Conservation (phyloP, 805 yeast genomes). For the Cyberlindnera suaveolens region DNA sequence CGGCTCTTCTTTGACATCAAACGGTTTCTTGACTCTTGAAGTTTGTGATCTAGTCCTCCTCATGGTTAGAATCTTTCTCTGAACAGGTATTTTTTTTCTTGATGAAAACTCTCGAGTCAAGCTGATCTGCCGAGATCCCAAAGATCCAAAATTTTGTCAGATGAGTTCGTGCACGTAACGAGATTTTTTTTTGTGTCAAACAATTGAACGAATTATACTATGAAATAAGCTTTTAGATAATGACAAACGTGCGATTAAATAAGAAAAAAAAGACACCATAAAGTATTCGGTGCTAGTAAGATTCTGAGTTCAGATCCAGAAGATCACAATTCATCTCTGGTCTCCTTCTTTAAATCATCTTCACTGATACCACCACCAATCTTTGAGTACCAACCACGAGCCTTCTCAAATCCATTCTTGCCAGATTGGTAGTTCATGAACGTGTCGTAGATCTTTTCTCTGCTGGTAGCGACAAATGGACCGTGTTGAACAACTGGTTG, state of each 20-base stretch:
- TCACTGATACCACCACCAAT: constrained; percentile 33
- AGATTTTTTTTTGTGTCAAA: too few species aligned
- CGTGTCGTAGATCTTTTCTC: constrained; percentile 61
- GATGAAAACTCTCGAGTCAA: too few species aligned
- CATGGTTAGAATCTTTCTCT: too few species aligned
- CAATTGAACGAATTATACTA: too few species aligned
- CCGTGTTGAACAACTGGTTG: constrained; percentile 84
- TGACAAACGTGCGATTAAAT: neutral
- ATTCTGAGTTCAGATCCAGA: constrained; percentile 12
- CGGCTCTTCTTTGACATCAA: neutral
- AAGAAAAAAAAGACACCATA: neutral
- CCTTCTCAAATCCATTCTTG: constrained; percentile 63
- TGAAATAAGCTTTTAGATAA: neutral
- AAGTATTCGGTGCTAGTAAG: neutral
- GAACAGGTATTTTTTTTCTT: too few species aligned
- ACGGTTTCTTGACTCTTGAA: too few species aligned
- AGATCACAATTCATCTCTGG: neutral
- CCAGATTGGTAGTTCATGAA: constrained; percentile 66
- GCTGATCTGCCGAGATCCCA: too few species aligned
- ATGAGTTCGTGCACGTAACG: too few species aligned
- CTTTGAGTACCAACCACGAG: constrained; percentile 49
- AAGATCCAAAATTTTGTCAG: too few species aligned
- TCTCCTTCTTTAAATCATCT: constrained; percentile 12
- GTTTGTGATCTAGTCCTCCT: too few species aligned
- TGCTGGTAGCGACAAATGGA: constrained; percentile 78